A percentile compares a stretch with the other conserved stretches of the same genome.
These are phyloP conservation scores for Heimioporus punctisporus DNA, from an alignment of 1,284 basidiomycete genomes.

Conservation along the genomic window DNA sequence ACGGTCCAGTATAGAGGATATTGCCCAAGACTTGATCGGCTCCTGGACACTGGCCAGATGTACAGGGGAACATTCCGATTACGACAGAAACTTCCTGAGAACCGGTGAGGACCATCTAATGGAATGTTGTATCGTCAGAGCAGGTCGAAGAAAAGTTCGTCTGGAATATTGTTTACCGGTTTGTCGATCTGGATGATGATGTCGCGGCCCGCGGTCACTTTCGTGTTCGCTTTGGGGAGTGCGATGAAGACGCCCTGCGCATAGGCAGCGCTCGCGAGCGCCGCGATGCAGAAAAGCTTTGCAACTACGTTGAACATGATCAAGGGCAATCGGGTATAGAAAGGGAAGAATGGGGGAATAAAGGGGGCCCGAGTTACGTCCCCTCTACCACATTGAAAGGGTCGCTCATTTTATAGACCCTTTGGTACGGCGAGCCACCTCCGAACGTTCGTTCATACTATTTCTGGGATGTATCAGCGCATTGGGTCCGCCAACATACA, in stretches of 20 bases:
- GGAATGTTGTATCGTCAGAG: no score
- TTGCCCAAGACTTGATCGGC: slow-evolving; percentile 32
- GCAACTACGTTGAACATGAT: slow-evolving; percentile 13
- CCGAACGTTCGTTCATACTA: background rate
- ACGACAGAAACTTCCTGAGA: slow-evolving; percentile 41
- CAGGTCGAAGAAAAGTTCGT: no score
- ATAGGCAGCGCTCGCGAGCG: slow-evolving; percentile 19
- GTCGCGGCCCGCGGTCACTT: slow-evolving; percentile 36
- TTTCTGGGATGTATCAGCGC: background rate
- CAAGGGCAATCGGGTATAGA: background rate
- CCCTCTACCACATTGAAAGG: background rate
- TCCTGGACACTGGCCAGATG: background rate
- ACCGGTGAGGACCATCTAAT: slow-evolving; percentile 20
- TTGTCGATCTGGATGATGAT: slow-evolving; percentile 45
- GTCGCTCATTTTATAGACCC: background rate
- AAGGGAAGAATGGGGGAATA: background rate
- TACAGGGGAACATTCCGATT: slow-evolving; percentile 42
- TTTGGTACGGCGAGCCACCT: background rate
- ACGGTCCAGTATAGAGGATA: slow-evolving; percentile 48
- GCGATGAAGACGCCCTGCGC: slow-evolving; percentile 45
- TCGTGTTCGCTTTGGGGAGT: slow-evolving; percentile 34
- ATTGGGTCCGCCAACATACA: background rate
- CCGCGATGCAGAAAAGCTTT: slow-evolving; percentile 8
- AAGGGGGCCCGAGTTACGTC: background rate
- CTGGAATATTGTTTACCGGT: no score